A percentile compares a stretch with the other conserved stretches of the same genome.
These are phyloP conservation scores for Aspergillus latus DNA, from an alignment of 2,329 filamentous ascomycete genomes.

Conservation along the genomic window DNA sequence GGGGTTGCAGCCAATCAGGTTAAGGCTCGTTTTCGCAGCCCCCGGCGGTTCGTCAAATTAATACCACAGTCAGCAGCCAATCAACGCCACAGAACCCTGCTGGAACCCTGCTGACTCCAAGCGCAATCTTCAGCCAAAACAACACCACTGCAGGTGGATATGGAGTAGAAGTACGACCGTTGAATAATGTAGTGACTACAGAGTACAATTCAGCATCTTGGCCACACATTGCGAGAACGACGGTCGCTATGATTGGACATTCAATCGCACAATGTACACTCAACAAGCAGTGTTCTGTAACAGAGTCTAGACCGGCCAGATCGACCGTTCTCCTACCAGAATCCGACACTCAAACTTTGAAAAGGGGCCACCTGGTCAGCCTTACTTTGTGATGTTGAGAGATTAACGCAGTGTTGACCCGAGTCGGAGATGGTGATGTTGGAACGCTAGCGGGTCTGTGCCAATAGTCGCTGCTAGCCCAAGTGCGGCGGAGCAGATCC, in stretches of 20 bases:
- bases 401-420: background rate
- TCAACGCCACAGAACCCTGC: background rate
- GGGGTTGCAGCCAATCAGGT: slow-evolving; percentile 17
- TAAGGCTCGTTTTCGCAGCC: background rate
- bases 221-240: background rate
- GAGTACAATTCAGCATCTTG: background rate
- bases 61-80: slow-evolving; percentile 6
- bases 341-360: background rate
- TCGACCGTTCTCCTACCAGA: slow-evolving; percentile 1
- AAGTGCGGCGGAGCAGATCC: slow-evolving; percentile 1
- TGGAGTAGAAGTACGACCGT: background rate
- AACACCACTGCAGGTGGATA: background rate
- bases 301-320: slow-evolving; percentile 1
- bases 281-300: background rate
- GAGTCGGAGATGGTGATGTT: background rate
- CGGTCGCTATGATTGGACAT: background rate
- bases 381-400: background rate
- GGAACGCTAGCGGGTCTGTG: background rate
- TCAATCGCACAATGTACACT: background rate
- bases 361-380: slow-evolving; percentile 7
- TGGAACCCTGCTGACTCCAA: background rate
- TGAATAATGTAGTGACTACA: background rate
- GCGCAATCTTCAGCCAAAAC: background rate
- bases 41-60: slow-evolving; percentile 19
- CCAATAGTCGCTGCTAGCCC: slow-evolving; percentile 6